phyloP scores from a whole-genome alignment of 345 rosid genomes.

The Bruguiera sexangula region DNA sequence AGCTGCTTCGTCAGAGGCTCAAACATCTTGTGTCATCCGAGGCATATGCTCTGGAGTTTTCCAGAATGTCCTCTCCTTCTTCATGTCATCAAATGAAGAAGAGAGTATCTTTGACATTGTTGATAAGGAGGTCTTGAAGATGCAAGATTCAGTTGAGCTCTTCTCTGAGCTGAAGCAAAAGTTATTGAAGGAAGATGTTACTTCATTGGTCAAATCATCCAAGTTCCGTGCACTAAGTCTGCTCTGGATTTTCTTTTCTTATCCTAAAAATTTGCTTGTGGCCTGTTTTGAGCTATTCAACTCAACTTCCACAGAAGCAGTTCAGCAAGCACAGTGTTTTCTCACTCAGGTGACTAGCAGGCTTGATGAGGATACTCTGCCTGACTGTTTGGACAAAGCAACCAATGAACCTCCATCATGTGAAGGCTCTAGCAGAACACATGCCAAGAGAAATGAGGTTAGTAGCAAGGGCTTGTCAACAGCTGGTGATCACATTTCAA shows the following conservation, averaged over 20 bases:
- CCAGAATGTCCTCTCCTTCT: conserved; percentile 61
- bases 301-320: conserved; percentile 47
- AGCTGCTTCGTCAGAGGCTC: conserved; percentile 54
- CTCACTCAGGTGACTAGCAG: conserved; percentile 52
- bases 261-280: conserved; percentile 62
- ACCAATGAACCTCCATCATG: conserved; percentile 36
- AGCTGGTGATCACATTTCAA: conserved; percentile 29
- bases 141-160: conserved; percentile 44
- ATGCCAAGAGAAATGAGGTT: conserved; percentile 27
- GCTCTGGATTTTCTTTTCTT: conserved; percentile 57
- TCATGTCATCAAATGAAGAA: conserved; percentile 52
- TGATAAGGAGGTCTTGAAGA: conserved; percentile 48
- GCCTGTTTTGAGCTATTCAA: conserved; percentile 73
- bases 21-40: conserved; percentile 42
- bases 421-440: conserved; percentile 36
- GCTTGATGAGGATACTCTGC: conserved; percentile 35
- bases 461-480: conserved; percentile 27
- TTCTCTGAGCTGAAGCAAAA: conserved; percentile 64
- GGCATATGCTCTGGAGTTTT: conserved; percentile 71
- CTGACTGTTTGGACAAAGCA: conserved; percentile 24
- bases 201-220: conserved; percentile 50
- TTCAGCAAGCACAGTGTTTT: conserved; percentile 57
- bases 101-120: conserved; percentile 52
- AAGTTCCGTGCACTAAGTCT: conserved; percentile 57
- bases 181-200: conserved; percentile 49